A percentile compares a stretch with the other conserved stretches of the same genome.
Evolutionary conservation across 2,329 filamentous ascomycete species (phyloP).

Genomic region (Beauveria pseudobassiana): DNA sequence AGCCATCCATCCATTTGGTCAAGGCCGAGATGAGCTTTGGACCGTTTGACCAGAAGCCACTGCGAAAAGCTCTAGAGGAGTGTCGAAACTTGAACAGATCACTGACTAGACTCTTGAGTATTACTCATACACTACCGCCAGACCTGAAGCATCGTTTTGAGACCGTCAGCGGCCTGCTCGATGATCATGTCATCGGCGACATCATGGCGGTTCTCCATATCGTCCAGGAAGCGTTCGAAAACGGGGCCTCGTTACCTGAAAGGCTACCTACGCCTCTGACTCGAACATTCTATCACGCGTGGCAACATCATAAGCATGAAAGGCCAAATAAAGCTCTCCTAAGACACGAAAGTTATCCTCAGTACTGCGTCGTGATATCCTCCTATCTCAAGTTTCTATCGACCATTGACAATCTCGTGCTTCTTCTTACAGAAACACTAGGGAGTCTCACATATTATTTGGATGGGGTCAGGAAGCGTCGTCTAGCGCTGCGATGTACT

Average conservation of each 20-base stretch:
- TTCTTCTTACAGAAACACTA: constrained; percentile 34
- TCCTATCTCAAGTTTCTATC: constrained; percentile 36
- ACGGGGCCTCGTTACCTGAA: constrained; percentile 39
- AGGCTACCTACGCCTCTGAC: constrained; percentile 39
- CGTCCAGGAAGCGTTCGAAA: constrained; percentile 38
- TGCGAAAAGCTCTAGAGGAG: constrained; percentile 22
- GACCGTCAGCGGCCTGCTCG: constrained; percentile 29
- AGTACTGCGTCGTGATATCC: constrained; percentile 38
- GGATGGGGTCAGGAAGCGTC: background rate
- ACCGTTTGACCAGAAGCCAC: constrained; percentile 25
- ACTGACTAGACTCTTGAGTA: constrained; percentile 21
- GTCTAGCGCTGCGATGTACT: background rate
- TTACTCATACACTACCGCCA: constrained; percentile 29
- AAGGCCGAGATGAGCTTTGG: constrained; percentile 24
- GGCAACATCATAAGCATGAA: constrained; percentile 17
- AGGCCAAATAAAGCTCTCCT: constrained; percentile 26
- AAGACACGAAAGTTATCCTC: constrained; percentile 34
- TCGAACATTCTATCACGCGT: constrained; percentile 24
- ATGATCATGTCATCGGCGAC: constrained; percentile 38
- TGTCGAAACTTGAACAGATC: constrained; percentile 26
- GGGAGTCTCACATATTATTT: constrained; percentile 27
- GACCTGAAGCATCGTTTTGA: constrained; percentile 32
- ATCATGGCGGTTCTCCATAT: constrained; percentile 42
- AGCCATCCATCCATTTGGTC: constrained; percentile 19
- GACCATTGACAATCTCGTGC: constrained; percentile 36